Percentiles rank a stretch among this genome's conserved stretches.
Evolutionary conservation across 306 rosid species (phyloP).

Genomic region (Abrus precatorius): DNA sequence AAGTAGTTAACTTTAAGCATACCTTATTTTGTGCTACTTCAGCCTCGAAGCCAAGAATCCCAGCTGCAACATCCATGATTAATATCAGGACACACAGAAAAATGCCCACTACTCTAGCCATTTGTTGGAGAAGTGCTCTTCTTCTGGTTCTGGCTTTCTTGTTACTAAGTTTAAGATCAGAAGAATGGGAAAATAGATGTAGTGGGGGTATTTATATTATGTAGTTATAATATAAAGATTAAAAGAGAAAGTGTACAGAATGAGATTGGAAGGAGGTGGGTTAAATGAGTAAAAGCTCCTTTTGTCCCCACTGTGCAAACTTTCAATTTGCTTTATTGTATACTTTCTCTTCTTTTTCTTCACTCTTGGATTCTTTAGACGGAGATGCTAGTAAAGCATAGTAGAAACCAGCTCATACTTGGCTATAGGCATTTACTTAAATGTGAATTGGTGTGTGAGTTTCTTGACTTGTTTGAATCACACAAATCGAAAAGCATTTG

Average conservation of each 20-base stretch:
- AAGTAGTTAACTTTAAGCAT: conserved; percentile 28
- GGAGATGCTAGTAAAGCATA: conserved; percentile 64
- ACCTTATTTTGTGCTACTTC: conserved; percentile 94
- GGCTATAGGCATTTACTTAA: conserved; percentile 41
- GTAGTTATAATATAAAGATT: conserved; percentile 37
- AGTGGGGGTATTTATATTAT: conserved; percentile 10
- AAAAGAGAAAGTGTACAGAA: background rate
- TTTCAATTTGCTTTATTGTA: conserved; percentile 54
- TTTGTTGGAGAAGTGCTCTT: conserved; percentile 38
- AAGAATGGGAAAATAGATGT: conserved; percentile 11
- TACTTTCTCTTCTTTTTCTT: conserved; percentile 47
- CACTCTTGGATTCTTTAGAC: conserved; percentile 70
- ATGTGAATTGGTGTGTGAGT: conserved; percentile 27
- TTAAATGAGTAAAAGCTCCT: conserved; percentile 55
- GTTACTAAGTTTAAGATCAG: conserved; percentile 32
- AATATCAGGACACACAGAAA: conserved; percentile 75
- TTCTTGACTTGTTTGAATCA: conserved; percentile 35
- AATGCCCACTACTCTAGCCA: conserved; percentile 72
- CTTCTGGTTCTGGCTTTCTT: conserved; percentile 18
- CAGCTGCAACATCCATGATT: conserved; percentile 82
- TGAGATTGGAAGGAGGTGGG: conserved; percentile 28
- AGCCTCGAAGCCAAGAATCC: conserved; percentile 91
- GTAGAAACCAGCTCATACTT: conserved; percentile 68
- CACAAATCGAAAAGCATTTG: background rate
- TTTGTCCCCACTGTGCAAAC: conserved; percentile 55